Evolutionary conservation across 805 yeast genomes (phyloP), one percentile per base, ranked within the genome.

Genomic region (Saccharomycopsis vini): DNA sequence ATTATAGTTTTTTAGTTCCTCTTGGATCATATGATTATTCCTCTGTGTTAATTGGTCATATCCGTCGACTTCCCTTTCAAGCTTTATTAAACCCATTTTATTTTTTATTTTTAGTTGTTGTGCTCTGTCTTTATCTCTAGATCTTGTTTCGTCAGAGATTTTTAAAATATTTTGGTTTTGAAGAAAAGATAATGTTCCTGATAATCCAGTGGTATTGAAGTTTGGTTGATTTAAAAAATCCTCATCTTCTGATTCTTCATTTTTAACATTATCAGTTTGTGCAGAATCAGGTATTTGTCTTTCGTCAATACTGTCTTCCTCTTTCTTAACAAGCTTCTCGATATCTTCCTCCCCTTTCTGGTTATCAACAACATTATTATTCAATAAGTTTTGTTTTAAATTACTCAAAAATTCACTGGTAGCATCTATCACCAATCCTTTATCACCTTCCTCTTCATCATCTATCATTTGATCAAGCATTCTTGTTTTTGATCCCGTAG

Each of bases 1-100:
- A 31, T 64, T 64, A 50, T 72, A 69, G 15, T 51, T 44, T 6
- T 52, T 50, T 31, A 64, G 56, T n/a, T 52, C 51, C 30, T 50
- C 54, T 12, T 45, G 45, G 10, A 44, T 19, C 16, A 16, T 18
- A 36, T 26, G 26, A 20, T 12, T 28, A 13, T 23, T 30, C 33
- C 5, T n/a, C n/a, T n/a, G n/a, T n/a, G n/a, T n/a, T n/a, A n/a
- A n/a, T n/a, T n/a, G n/a, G 12, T 28, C 37, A 12, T 9, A 4
- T 19, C 19, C 37, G 10, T 31, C 18, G 10, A 29, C 32, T 13
- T 33, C 26, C 9, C 20, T 22, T 10, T 1, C 29, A 26, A 5
- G 22, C 20, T 24, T 16, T 10, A 31, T 26, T 32, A 30, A 19
- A 3, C 37, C 44, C 26, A 46, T 15, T 29, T 24, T 33, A 32